Evolutionary conservation across 2,329 filamentous ascomycete genomes (phyloP).

Genomic region (Colletotrichum tamarilloi): DNA sequence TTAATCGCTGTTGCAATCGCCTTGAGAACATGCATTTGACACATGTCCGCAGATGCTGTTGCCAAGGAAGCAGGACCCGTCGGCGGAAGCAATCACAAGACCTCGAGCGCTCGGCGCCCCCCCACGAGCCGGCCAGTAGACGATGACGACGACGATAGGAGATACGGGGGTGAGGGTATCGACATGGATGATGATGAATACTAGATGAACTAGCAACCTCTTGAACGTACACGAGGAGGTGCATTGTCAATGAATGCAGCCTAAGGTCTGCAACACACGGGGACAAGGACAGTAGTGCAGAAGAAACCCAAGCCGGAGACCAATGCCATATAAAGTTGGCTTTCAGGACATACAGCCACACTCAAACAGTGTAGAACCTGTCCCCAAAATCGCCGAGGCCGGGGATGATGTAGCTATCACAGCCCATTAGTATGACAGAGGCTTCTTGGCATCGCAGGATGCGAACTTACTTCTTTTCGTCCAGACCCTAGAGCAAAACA

Average conservation of each 20-base stretch:
- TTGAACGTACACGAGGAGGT: neutral
- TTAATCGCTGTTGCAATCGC: neutral
- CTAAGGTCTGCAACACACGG: neutral
- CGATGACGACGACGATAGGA: slow-evolving; percentile 61
- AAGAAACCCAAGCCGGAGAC: neutral
- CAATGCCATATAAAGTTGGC: neutral
- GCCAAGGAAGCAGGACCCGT: slow-evolving; percentile 55
- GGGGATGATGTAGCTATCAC: slow-evolving; percentile 89
- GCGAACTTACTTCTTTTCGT: slow-evolving; percentile 89
- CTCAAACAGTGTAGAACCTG: slow-evolving; percentile 89
- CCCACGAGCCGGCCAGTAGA: slow-evolving; percentile 40
- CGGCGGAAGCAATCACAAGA: slow-evolving; percentile 28
- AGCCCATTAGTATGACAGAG: slow-evolving; percentile 48
- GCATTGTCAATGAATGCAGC: neutral
- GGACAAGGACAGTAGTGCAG: neutral
- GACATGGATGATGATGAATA: slow-evolving; percentile 68
- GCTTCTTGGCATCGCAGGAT: slow-evolving; percentile 23
- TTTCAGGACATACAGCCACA: neutral
- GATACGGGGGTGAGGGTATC: slow-evolving; percentile 65
- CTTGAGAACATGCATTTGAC: neutral
- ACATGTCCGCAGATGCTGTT: slow-evolving; percentile 55
- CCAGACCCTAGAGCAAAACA: slow-evolving; percentile 70
- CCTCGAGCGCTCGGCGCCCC: slow-evolving; percentile 15
- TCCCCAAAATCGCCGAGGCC: slow-evolving; percentile 96
- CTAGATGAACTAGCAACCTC: slow-evolving; percentile 44